phyloP scores from a whole-genome alignment of 345 rosid species.

The Excoecaria cochinchinensis region DNA sequence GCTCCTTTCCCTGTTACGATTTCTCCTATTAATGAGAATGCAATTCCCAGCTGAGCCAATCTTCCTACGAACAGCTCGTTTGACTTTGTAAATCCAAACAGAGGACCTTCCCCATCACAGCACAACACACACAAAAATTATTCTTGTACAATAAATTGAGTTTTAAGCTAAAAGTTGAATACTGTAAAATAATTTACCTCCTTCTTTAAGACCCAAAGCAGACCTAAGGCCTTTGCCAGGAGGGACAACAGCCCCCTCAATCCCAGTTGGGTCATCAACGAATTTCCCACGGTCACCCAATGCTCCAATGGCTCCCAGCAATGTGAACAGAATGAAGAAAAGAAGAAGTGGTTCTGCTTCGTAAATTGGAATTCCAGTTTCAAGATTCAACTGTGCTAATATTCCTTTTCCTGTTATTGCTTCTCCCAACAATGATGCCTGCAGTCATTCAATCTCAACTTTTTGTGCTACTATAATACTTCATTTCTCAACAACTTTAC shows the following conservation, averaged over 20 bases:
- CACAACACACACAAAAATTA: neutral
- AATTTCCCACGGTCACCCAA: constrained; percentile 87
- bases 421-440: constrained; percentile 95
- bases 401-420: constrained; percentile 93
- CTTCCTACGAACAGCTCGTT: constrained; percentile 93
- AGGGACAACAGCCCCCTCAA: constrained; percentile 76
- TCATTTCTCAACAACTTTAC: too few species aligned
- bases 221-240: constrained; percentile 66
- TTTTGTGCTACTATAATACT: too few species aligned
- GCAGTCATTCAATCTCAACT: neutral
- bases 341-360: constrained; percentile 97
- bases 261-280: constrained; percentile 78
- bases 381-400: constrained; percentile 73
- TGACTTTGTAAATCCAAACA: constrained; percentile 91
- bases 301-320: constrained; percentile 96
- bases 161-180: too few species aligned
- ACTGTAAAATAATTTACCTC: constrained; percentile 43
- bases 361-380: constrained; percentile 91
- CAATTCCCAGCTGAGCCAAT: constrained; percentile 93
- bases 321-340: constrained; percentile 89
- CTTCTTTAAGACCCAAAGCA: constrained; percentile 86
- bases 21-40: constrained; percentile 91
- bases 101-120: constrained; percentile 55
- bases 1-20: constrained; percentile 95
- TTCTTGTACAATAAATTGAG: neutral